phyloP scores from a whole-genome alignment of 345 rosid species.

The Fremontodendron californicum region DNA sequence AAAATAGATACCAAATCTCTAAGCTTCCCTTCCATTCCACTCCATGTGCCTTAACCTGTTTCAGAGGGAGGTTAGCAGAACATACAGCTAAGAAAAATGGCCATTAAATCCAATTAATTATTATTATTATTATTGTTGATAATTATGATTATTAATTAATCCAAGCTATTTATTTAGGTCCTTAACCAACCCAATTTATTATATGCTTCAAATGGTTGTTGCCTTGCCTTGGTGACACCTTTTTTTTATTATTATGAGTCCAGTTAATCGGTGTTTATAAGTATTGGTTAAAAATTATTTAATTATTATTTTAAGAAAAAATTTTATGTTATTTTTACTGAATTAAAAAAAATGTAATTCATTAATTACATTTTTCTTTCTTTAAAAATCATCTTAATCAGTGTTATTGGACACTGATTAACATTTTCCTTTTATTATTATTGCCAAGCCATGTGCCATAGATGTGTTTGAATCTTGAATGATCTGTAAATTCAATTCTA shows the following conservation, averaged over 20 bases:
- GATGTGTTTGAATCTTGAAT: neutral
- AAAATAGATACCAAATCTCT: neutral
- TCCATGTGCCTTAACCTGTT: slow-evolving; percentile 3
- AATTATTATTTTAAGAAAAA: no score
- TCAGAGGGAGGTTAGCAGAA: no score
- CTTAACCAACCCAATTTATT: neutral
- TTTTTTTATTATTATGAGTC: neutral
- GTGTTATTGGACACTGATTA: no score
- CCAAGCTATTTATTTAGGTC: neutral
- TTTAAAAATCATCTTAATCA: no score
- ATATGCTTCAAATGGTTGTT: neutral
- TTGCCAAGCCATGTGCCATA: no score
- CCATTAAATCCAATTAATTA: slow-evolving; percentile 17
- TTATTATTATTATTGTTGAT: neutral
- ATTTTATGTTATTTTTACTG: no score
- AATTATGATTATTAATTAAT: neutral
- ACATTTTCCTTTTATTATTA: no score
- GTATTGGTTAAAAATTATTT: no score
- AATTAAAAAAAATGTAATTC: no score
- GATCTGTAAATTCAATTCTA: slow-evolving; percentile 7
- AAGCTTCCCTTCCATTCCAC: slow-evolving; percentile 12
- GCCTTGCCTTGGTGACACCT: neutral
- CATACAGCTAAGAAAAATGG: slow-evolving; percentile 15
- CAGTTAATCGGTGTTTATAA: no score
- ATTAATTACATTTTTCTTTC: no score